A percentile compares a stretch with the other conserved stretches of the same genome.
Evolutionary conservation across 1,139 yeast species (phyloP).

Genomic region (Saccharomyces hybrid): DNA sequence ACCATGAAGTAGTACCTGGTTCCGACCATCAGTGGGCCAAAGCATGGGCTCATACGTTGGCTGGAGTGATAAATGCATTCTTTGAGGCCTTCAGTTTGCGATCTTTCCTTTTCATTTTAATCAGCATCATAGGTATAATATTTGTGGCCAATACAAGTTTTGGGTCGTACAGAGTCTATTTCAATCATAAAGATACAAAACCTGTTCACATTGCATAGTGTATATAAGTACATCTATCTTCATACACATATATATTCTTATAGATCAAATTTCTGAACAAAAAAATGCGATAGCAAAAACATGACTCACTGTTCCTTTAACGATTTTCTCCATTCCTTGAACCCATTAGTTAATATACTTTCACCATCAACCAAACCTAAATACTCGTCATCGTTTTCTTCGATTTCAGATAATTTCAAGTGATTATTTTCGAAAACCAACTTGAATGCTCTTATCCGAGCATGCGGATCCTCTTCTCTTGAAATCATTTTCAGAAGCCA

Average conservation of each 20-base stretch:
- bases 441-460: conserved; percentile 39
- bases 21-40: conserved; percentile 40
- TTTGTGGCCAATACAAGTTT: conserved; percentile 24
- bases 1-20: conserved; percentile 36
- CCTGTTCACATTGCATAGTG: background rate
- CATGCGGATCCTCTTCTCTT: conserved; percentile 32
- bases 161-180: conserved; percentile 18
- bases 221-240: background rate
- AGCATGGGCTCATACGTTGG: conserved; percentile 57
- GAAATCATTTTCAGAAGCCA: conserved; percentile 62
- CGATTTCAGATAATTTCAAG: conserved; percentile 37
- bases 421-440: conserved; percentile 38
- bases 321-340: conserved; percentile 51
- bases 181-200: background rate
- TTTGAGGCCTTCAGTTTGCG: conserved; percentile 58
- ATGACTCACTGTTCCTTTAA: conserved; percentile 3
- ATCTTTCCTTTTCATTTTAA: conserved; percentile 40
- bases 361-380: conserved; percentile 31
- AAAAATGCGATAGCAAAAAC: background rate
- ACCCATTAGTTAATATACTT: conserved; percentile 45
- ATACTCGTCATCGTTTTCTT: conserved; percentile 29
- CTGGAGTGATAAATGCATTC: conserved; percentile 53
- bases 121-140: conserved; percentile 32
- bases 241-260: background rate
- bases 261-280: background rate